phyloP scores from a whole-genome alignment of 108 stramenopile species.

The Schizochytrium sp. region DNA sequence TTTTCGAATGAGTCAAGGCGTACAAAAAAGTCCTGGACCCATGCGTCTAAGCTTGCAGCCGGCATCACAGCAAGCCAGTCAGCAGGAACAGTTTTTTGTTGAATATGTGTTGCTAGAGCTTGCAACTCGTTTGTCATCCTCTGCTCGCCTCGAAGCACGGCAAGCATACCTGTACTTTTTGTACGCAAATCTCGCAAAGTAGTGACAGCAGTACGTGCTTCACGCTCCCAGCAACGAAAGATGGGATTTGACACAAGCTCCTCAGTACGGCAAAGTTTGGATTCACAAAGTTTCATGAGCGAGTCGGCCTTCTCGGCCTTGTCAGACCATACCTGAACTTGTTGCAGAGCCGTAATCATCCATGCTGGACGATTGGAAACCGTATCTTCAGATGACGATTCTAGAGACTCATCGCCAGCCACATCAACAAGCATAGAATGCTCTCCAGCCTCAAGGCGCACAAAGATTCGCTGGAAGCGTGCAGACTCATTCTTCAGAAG shows the following conservation, averaged over 20 bases:
- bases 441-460: conserved; percentile 12
- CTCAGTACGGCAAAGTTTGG: neutral
- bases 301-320: neutral
- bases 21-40: conserved; percentile 53
- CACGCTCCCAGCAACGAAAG: conserved; percentile 56
- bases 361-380: neutral
- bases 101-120: neutral
- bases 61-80: conserved; percentile 2
- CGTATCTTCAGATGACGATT: neutral
- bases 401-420: neutral
- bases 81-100: neutral
- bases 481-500: conserved; percentile 7
- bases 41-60: neutral
- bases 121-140: conserved; percentile 45
- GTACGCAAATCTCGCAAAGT: neutral
- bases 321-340: neutral
- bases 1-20: conserved; percentile 11
- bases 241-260: conserved; percentile 28
- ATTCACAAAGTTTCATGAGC: neutral
- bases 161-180: neutral
- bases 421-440: neutral
- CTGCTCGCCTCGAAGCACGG: conserved; percentile 47
- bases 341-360: conserved; percentile 19
- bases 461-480: neutral
- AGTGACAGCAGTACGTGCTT: neutral